A percentile compares a stretch with the other conserved stretches of the same genome.
These are phyloP conservation scores for Lipomyces japonicus DNA, from an alignment of 805 yeast genomes.

Conservation along the genomic window DNA sequence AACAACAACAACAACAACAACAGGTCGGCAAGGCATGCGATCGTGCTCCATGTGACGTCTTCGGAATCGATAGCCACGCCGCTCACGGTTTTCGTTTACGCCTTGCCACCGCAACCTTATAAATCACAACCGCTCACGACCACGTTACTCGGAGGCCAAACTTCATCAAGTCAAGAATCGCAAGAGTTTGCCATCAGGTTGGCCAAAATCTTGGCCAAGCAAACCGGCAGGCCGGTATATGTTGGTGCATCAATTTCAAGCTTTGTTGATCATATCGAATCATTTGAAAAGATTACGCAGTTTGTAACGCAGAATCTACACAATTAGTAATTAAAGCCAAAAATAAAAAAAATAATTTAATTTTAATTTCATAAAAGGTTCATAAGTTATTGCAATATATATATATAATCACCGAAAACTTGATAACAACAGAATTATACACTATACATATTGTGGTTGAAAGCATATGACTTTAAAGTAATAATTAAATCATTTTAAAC, in stretches of 20 bases:
- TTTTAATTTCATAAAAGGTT: no score
- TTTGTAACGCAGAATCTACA: no score
- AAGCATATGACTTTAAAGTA: neutral
- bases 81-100: slow-evolving; percentile 13
- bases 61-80: slow-evolving; percentile 3
- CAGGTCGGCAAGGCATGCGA: slow-evolving; percentile 7
- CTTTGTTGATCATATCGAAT: slow-evolving; percentile 12
- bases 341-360: no score
- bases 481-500: neutral
- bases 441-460: no score
- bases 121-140: slow-evolving; percentile 15
- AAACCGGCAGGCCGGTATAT: slow-evolving; percentile 19
- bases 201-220: slow-evolving; percentile 10
- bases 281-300: slow-evolving; percentile 9
- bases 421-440: no score
- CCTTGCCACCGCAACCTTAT: slow-evolving; percentile 8
- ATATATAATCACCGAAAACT: no score
- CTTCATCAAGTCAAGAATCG: slow-evolving; percentile 7
- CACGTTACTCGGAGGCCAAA: slow-evolving; percentile 19
- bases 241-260: slow-evolving; percentile 17
- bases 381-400: no score
- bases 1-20: neutral
- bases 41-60: slow-evolving; percentile 11
- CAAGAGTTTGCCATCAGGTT: slow-evolving; percentile 22
- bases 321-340: no score